phyloP scores from a whole-genome alignment of 106 monocot species.

The Dioscorea alata region DNA sequence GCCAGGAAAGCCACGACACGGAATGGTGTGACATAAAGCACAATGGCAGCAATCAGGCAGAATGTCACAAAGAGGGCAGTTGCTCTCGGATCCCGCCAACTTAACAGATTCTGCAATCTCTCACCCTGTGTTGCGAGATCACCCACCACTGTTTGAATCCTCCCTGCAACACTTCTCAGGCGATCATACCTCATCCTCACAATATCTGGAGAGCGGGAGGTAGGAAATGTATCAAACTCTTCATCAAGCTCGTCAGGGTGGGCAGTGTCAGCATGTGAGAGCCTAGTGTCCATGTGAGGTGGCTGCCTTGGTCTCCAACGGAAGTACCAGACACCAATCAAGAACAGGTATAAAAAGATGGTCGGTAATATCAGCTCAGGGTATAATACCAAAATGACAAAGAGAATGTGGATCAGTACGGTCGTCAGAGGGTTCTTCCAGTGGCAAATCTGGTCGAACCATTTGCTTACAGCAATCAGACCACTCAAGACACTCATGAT shows the following conservation, averaged over 20 bases:
- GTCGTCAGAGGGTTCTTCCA: not conserved
- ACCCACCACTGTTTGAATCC: slow-evolving; percentile 5
- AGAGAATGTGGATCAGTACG: not conserved
- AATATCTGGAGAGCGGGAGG: not conserved
- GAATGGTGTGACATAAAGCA: slow-evolving; percentile 2
- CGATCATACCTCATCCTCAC: slow-evolving; percentile 6
- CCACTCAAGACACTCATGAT: not conserved
- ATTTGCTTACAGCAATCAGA: not conserved
- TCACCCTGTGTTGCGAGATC: slow-evolving; percentile 2
- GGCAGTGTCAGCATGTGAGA: not conserved
- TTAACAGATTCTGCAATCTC: not conserved
- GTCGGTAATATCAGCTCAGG: not conserved
- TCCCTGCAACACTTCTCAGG: slow-evolving; percentile 2
- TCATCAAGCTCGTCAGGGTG: slow-evolving; percentile 1
- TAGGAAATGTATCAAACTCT: slow-evolving; percentile 5
- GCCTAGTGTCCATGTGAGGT: not conserved
- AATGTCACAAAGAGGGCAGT: not conserved
- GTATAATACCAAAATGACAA: not conserved
- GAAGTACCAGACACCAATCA: not conserved
- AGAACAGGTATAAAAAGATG: not conserved
- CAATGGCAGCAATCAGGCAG: not conserved
- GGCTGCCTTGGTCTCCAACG: not conserved
- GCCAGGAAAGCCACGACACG: not conserved
- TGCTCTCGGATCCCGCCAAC: slow-evolving; percentile 1
- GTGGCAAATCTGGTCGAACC: not conserved